phyloP scores from a whole-genome alignment of 495 filamentous ascomycete genomes.

The Penicillium atrosanguineum region DNA sequence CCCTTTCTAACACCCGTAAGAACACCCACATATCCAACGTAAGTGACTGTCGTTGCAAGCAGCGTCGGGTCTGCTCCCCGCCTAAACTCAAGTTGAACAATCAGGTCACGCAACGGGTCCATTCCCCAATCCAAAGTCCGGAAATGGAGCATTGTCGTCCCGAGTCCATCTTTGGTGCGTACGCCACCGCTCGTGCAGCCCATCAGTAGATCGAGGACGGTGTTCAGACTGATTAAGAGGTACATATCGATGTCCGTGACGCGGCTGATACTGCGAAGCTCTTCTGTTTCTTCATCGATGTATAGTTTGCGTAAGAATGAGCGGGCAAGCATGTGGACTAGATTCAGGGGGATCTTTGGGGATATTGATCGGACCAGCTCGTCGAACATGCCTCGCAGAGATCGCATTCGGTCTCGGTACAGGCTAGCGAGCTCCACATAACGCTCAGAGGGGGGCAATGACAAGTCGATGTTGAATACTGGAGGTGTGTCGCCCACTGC shows the following conservation, averaged over 20 bases:
- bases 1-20: slow-evolving; percentile 57
- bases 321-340: slow-evolving; percentile 37
- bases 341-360: slow-evolving; percentile 21
- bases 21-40: slow-evolving; percentile 62
- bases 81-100: slow-evolving; percentile 60
- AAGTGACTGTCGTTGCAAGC: slow-evolving; percentile 58
- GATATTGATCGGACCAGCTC: slow-evolving; percentile 29
- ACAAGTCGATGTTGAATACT: slow-evolving; percentile 56
- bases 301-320: slow-evolving; percentile 49
- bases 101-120: slow-evolving; percentile 53
- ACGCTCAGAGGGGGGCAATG: slow-evolving; percentile 52
- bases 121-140: slow-evolving; percentile 68
- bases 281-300: slow-evolving; percentile 56
- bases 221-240: slow-evolving; percentile 60
- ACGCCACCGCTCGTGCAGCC: slow-evolving; percentile 64
- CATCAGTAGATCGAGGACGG: slow-evolving; percentile 61
- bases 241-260: slow-evolving; percentile 54
- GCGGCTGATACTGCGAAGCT: slow-evolving; percentile 56
- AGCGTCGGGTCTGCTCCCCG: slow-evolving; percentile 31
- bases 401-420: slow-evolving; percentile 40
- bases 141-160: slow-evolving; percentile 57
- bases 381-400: slow-evolving; percentile 50
- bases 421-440: slow-evolving; percentile 49
- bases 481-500: slow-evolving; percentile 23
- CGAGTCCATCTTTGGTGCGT: slow-evolving; percentile 17